These are phyloP conservation scores for Trypanosomatidae sp. DNA, from an alignment of 208 protist genomes.

Conservation along the genomic window DNA sequence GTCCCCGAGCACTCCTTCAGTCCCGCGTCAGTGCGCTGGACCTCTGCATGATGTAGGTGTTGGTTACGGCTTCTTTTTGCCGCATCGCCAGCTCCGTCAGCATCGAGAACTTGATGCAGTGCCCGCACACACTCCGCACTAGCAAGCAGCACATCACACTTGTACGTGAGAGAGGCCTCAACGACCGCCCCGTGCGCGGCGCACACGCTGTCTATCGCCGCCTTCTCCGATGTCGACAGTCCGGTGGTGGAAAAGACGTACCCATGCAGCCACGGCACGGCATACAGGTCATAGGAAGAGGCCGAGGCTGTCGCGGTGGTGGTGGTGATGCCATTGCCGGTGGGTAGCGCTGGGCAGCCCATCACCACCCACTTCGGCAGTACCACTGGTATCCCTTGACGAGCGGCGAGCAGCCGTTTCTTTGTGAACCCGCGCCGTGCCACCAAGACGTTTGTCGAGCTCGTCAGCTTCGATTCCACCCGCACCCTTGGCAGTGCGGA, in stretches of 20 bases:
- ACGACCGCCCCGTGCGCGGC: slow-evolving; percentile 46
- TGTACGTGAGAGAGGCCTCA: slow-evolving; percentile 28
- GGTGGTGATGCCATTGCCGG: background rate
- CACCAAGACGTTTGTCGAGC: slow-evolving; percentile 56
- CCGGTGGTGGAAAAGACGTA: slow-evolving; percentile 67
- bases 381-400: slow-evolving; percentile 55
- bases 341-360: slow-evolving; percentile 1
- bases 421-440: slow-evolving; percentile 59
- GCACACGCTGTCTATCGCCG: slow-evolving; percentile 46
- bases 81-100: background rate
- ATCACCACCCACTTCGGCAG: slow-evolving; percentile 45
- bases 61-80: background rate
- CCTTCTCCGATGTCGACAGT: slow-evolving; percentile 40
- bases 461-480: slow-evolving; percentile 40
- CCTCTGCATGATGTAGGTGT: background rate
- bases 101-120: slow-evolving; percentile 23
- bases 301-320: background rate
- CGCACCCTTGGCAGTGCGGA: slow-evolving; percentile 24
- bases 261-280: slow-evolving; percentile 55
- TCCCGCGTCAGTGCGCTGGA: background rate
- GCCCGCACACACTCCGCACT: slow-evolving; percentile 32
- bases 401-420: slow-evolving; percentile 69
- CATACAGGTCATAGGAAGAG: slow-evolving; percentile 8
- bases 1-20: background rate
- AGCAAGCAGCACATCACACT: slow-evolving; percentile 64